Evolutionary conservation across 2,329 filamentous ascomycete genomes (phyloP), one percentile per base, ranked within the genome.

Genomic region (Leptographium flavum): DNA sequence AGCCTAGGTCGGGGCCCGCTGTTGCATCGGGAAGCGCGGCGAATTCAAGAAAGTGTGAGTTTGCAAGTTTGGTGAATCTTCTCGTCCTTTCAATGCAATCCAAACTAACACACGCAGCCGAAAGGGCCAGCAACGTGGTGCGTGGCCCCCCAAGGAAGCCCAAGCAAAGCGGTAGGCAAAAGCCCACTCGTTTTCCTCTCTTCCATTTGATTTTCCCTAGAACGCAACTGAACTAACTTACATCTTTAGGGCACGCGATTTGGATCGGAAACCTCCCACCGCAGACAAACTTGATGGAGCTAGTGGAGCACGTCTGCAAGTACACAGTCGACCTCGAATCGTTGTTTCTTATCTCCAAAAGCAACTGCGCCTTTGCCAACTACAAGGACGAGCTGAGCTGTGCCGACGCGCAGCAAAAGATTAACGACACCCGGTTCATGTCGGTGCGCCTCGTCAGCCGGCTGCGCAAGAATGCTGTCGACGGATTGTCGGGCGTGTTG

Each of bases 351-450:
- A 96, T 96, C 35, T 90, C 88, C 0, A 95, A 95, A 61, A 95
- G 88, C 60, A 95, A 95, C 58, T 96, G 90, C 57, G 90, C 88
- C 0, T 96, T 96, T 65, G 87, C 94, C 52, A 96, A 96, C 57
- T 96, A 93, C 60, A 84, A 81, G 50, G 83, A 86, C 42, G 87
- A 94, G 55, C 65, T 69, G 3, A 77, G 79, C 5, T 95, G 87
- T 57, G 65, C 74, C 7, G 71, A 75, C 9, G 90, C 90, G 0
- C 85, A 94, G 66, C 73, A 79, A 39, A 79, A 85, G 53, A 82
- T 96, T 38, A 87, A 96, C 60, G 88, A 96, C 56, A 94, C 87
- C 1, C 81, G 82, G 46, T 95, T 95, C 54, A 79, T 90, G 54
- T 81, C 85, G 0, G 83, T 92, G 17, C 76, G 86, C 23, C 71